phyloP scores from a whole-genome alignment of 2,329 filamentous ascomycete species.

The Fusarium sarcochroum region DNA sequence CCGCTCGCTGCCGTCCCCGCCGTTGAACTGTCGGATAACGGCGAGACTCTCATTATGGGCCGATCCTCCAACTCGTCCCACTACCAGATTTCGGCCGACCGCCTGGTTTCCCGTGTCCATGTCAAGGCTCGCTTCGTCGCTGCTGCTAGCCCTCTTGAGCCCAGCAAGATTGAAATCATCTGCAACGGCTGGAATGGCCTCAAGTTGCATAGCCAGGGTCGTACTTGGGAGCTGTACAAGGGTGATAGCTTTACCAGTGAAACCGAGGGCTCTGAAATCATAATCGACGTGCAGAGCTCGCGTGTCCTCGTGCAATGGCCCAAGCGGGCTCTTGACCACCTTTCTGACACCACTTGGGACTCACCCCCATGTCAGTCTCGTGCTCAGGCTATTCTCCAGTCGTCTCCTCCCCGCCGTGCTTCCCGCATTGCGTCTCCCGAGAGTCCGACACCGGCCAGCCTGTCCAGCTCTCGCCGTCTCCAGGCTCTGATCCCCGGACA shows the following conservation, averaged over 20 bases:
- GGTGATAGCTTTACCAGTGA: constrained; percentile 92
- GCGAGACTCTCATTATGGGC: constrained; percentile 88
- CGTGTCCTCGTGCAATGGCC: constrained; percentile 94
- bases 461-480: constrained; percentile 60
- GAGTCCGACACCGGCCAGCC: constrained; percentile 70
- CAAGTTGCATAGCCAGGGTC: constrained; percentile 91
- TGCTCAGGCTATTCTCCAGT: constrained; percentile 63
- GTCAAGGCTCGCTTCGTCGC: constrained; percentile 88
- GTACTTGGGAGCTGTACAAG: constrained; percentile 87
- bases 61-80: constrained; percentile 96
- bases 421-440: constrained; percentile 79
- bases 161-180: constrained; percentile 86
- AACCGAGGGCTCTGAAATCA: constrained; percentile 88
- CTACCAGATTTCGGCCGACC: constrained; percentile 92
- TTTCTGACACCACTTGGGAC: constrained; percentile 81
- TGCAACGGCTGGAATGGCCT: constrained; percentile 97
- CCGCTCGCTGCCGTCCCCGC: constrained; percentile 88
- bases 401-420: constrained; percentile 70
- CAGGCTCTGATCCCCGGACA: constrained; percentile 61
- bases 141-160: constrained; percentile 75
- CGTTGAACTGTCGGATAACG: constrained; percentile 83
- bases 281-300: constrained; percentile 94
- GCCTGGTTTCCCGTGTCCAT: constrained; percentile 92
- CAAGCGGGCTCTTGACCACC: constrained; percentile 65
- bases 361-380: constrained; percentile 62